These are phyloP conservation scores for Dothiorella sarmentorum DNA, from an alignment of 2,329 filamentous ascomycete genomes.

Conservation along the genomic window DNA sequence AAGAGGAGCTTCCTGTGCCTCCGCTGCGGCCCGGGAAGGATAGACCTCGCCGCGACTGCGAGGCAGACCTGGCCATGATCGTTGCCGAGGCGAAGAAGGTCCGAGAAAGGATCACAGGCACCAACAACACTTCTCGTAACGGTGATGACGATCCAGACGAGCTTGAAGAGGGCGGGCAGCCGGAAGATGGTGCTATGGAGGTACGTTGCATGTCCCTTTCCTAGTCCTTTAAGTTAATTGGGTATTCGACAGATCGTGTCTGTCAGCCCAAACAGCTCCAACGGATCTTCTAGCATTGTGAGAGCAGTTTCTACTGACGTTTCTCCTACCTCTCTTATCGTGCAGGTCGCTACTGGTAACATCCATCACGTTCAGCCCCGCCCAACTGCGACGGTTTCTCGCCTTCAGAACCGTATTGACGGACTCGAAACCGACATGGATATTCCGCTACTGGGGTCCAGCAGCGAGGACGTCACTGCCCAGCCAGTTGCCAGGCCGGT, in stretches of 20 bases:
- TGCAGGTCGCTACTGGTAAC: neutral
- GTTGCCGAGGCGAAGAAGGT: neutral
- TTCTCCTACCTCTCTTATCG: neutral
- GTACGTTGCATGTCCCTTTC: no score
- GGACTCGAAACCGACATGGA: neutral
- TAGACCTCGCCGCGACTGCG: neutral
- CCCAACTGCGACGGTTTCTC: neutral
- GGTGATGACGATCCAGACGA: no score
- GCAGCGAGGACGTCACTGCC: no score
- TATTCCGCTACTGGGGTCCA: neutral
- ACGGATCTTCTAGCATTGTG: no score
- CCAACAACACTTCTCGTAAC: neutral
- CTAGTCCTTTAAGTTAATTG: no score
- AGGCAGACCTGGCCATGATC: neutral
- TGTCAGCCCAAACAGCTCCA: no score
- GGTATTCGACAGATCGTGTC: no score
- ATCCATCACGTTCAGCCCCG: neutral
- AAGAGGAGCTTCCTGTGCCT: slow-evolving; percentile 1
- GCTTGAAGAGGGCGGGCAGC: no score
- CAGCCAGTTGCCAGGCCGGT: no score
- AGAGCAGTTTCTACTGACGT: neutral
- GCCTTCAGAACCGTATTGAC: neutral
- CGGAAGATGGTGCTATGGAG: no score
- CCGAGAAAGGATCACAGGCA: neutral
- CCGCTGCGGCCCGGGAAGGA: slow-evolving; percentile 3